phyloP scores from a whole-genome alignment of 768 basidiomycete genomes.

The Lepiota venenata region DNA sequence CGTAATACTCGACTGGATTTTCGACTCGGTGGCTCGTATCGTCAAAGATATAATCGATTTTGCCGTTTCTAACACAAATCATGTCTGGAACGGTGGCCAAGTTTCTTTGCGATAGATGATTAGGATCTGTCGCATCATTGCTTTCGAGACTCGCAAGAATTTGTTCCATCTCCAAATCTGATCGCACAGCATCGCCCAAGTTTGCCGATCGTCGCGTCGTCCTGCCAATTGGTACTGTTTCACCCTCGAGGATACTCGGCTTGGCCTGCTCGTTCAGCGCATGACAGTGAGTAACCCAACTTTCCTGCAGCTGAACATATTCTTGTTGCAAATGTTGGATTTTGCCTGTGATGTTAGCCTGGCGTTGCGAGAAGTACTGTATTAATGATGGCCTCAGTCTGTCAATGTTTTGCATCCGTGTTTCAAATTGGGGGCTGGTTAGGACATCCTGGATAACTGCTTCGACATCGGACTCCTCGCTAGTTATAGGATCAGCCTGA shows the following conservation, averaged over 20 bases:
- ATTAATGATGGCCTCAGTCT: slow-evolving; percentile 46
- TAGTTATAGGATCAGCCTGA: slow-evolving; percentile 23
- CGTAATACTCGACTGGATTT: slow-evolving; percentile 77
- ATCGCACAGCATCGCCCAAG: slow-evolving; percentile 86
- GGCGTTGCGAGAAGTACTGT: slow-evolving; percentile 51
- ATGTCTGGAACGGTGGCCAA: slow-evolving; percentile 90
- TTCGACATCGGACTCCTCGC: slow-evolving; percentile 31
- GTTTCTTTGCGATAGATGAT: slow-evolving; percentile 80
- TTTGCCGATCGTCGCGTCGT: slow-evolving; percentile 75
- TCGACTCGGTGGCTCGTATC: slow-evolving; percentile 83
- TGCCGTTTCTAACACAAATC: slow-evolving; percentile 64
- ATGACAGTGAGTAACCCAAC: slow-evolving; percentile 71
- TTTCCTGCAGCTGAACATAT: slow-evolving; percentile 65
- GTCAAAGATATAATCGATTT: slow-evolving; percentile 65
- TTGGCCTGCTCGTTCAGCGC: slow-evolving; percentile 61
- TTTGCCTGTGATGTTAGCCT: slow-evolving; percentile 51
- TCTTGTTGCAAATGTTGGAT: slow-evolving; percentile 53
- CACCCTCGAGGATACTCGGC: slow-evolving; percentile 30
- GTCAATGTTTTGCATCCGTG: slow-evolving; percentile 33
- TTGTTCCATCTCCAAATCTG: slow-evolving; percentile 96
- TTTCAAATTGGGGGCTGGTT: slow-evolving; percentile 29
- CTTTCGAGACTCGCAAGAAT: slow-evolving; percentile 93
- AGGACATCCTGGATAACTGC: slow-evolving; percentile 47
- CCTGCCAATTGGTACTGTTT: slow-evolving; percentile 42
- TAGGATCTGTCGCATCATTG: slow-evolving; percentile 92